Evolutionary conservation across 768 basidiomycete species (phyloP).

Genomic region (Thelephora aurantiotincta): DNA sequence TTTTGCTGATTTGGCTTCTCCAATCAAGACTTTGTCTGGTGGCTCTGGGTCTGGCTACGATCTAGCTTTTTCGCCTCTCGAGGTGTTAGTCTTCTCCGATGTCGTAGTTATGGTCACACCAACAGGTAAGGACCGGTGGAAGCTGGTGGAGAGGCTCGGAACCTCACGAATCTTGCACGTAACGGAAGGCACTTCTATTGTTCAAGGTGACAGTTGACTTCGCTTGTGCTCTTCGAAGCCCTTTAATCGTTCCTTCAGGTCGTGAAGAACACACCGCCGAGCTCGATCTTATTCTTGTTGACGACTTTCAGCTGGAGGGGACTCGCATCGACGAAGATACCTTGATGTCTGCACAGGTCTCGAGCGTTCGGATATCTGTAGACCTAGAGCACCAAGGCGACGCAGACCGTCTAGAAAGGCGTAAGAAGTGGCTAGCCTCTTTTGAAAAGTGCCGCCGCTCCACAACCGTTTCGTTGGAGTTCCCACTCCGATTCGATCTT

Average conservation of each 20-base stretch:
- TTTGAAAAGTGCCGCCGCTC: conserved; percentile 37
- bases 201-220: background rate
- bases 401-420: conserved; percentile 14
- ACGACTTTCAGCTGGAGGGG: conserved; percentile 21
- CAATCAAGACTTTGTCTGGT: background rate
- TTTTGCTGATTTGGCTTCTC: background rate
- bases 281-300: conserved; percentile 38
- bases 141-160: conserved; percentile 30
- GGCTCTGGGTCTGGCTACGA: conserved; percentile 1
- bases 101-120: conserved; percentile 43
- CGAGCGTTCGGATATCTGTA: too few relatives aligned
- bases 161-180: conserved; percentile 34
- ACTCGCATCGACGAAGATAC: background rate
- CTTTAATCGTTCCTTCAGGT: background rate
- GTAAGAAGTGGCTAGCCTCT: conserved; percentile 32
- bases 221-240: background rate
- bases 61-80: conserved; percentile 8
- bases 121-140: conserved; percentile 22
- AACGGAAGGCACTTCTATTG: conserved; percentile 17
- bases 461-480: conserved; percentile 30
- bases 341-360: too few relatives aligned
- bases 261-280: conserved; percentile 14
- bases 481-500: conserved; percentile 19
- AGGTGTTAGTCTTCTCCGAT: conserved; percentile 53
- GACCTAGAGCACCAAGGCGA: conserved; percentile 3